Evolutionary conservation across 768 basidiomycete genomes (phyloP), one percentile per base, ranked within the genome.

Genomic region (Leucosporidium scottii): DNA sequence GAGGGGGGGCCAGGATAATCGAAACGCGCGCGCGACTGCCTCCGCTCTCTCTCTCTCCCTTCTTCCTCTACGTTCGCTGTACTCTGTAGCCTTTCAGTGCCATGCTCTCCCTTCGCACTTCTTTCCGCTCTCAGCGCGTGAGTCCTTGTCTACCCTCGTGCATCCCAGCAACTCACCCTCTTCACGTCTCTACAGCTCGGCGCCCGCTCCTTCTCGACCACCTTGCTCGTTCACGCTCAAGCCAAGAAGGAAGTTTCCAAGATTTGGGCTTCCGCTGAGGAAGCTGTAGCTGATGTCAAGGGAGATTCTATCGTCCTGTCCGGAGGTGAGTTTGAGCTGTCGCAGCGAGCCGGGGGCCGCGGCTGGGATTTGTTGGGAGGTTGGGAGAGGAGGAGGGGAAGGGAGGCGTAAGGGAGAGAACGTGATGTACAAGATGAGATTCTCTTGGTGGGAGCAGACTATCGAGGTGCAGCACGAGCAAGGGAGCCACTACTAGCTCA

Each of bases 231-330:
- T 1, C 23, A 18, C 51, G 18, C 61, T 3, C 23, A 15, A 4
- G 71, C 57, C 54, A 68, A 69, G 62, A 59, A 60, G 56, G 27
- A 56, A 7, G 64, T 65, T 18, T 61, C 59, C 25, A 79, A 94
- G 78, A 82, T 94, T n/a, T 93, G 87, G 86, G 78, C 81, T 31
- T 88, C 87, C 20, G 86, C 83, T 0, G 91, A 93, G 58, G 88
- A 90, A 67, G 93, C 92, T 2, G 83, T 96, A 69, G 83, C 84
- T 76, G 89, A 87, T 73, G 82, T 96, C 76, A 87, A 88, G 79
- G 87, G 87, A 4, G 90, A 91, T 9, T 85, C 88, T 67, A 81
- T 84, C 50, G 75, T 96, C 51, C 82, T 96, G 28, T 88, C 87
- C 72, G 91, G 87, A 81, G 91, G 91, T 91, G 72, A 70, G 86